These are phyloP conservation scores for Fusarium beomiforme DNA, from an alignment of 2,329 filamentous ascomycete genomes.

Conservation along the genomic window DNA sequence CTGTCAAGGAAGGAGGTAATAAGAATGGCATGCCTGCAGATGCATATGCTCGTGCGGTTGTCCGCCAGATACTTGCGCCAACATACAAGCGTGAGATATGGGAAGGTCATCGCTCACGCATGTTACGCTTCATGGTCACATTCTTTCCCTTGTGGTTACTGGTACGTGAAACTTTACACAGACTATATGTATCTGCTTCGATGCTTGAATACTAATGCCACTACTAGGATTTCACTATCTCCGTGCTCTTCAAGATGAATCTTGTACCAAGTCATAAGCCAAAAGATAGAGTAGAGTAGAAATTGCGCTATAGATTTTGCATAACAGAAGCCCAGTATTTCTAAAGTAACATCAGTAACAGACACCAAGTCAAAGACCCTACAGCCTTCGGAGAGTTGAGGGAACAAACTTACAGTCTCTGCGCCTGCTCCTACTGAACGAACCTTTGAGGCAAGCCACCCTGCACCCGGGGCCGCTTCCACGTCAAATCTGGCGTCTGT, in stretches of 20 bases:
- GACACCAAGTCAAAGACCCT: too few relatives aligned
- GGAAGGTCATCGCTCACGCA: neutral
- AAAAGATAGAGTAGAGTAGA: too few relatives aligned
- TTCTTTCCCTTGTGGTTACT: neutral
- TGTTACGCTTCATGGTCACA: neutral
- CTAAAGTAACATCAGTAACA: neutral
- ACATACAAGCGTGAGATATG: neutral
- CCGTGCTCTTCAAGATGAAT: neutral
- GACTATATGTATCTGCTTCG: too few relatives aligned
- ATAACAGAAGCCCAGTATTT: neutral
- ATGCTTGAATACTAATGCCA: rapidly evolving
- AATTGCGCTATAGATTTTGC: neutral
- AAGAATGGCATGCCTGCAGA: neutral
- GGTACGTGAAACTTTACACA: neutral
- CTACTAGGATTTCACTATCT: neutral
- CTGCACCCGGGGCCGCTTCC: rapidly evolving
- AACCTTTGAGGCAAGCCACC: neutral
- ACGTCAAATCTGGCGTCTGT: neutral
- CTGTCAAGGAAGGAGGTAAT: neutral
- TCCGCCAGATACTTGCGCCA: neutral
- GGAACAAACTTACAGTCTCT: neutral
- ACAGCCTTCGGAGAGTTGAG: too few relatives aligned
- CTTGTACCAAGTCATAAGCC: neutral
- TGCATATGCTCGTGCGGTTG: neutral
- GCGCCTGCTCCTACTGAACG: neutral